Evolutionary conservation across 2,329 filamentous ascomycete genomes (phyloP).

Genomic region (Zymoseptoria ardabiliae): DNA sequence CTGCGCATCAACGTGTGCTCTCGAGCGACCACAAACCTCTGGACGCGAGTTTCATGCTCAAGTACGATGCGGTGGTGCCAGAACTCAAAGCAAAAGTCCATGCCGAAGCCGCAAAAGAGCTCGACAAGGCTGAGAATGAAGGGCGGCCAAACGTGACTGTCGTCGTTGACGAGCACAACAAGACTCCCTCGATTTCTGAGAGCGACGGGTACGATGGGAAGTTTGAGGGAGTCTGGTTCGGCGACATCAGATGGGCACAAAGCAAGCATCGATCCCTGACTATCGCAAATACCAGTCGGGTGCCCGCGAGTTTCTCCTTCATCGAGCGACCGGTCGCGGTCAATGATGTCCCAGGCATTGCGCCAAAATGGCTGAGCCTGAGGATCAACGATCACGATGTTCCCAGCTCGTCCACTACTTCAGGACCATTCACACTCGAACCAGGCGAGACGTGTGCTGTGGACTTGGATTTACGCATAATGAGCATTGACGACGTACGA

Average conservation of each 20-base stretch:
- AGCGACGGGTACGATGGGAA: slow-evolving; percentile 23
- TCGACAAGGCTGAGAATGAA: slow-evolving; percentile 90
- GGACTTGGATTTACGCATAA: slow-evolving; percentile 60
- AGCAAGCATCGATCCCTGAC: slow-evolving; percentile 63
- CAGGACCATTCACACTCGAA: slow-evolving; percentile 58
- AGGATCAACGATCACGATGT: slow-evolving; percentile 21
- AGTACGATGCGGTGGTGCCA: slow-evolving; percentile 79
- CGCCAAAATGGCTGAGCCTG: slow-evolving; percentile 64
- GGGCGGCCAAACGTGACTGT: slow-evolving; percentile 63
- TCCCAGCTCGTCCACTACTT: slow-evolving; percentile 14
- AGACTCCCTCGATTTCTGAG: slow-evolving; percentile 21
- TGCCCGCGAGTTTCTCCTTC: slow-evolving; percentile 72
- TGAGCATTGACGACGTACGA: slow-evolving; percentile 55
- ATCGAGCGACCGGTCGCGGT: slow-evolving; percentile 58
- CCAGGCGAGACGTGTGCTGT: slow-evolving; percentile 77
- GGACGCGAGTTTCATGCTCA: slow-evolving; percentile 71
- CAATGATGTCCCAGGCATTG: slow-evolving; percentile 34
- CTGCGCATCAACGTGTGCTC: slow-evolving; percentile 78
- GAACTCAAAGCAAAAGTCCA: slow-evolving; percentile 78
- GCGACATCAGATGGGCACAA: slow-evolving; percentile 62
- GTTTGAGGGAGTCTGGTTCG: slow-evolving; percentile 66
- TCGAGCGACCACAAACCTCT: slow-evolving; percentile 96
- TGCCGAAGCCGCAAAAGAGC: slow-evolving; percentile 75
- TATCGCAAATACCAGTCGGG: slow-evolving; percentile 84
- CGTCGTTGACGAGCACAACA: slow-evolving; percentile 58